Evolutionary conservation across 2,329 filamentous ascomycete species (phyloP), one percentile per base, ranked within the genome.

Genomic region (Metarhizium guizhouense): DNA sequence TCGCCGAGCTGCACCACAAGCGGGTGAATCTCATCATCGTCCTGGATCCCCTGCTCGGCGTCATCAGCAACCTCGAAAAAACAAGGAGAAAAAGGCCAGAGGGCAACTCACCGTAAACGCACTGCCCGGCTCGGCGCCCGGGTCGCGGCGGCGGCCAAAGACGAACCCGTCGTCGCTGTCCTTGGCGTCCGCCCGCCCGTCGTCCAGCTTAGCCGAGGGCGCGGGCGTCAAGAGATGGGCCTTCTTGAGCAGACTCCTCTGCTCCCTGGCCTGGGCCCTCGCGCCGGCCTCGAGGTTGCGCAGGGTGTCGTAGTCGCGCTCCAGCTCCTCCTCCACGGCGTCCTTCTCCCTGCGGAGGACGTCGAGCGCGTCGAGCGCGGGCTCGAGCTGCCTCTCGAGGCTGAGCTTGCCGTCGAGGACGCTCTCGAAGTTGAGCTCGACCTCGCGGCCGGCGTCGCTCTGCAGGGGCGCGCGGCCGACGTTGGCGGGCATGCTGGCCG

Each of bases 351-450:
- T 72, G 54, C 72, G 71, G 36, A 90, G 73, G 49, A 89, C 69
- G 59, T 80, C 77, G 29, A 87, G 79, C 4, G 82, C 77, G 68
- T 89, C 85, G 47, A 84, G 70, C 20, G 80, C 72, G 1, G 85
- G 82, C 16, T 81, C 84, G 5, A 89, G 77, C 68, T 80, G 77
- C 57, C 72, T 72, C 64, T 87, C 80, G 30, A 86, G 68, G 8
- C 69, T 69, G 56, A 75, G 71, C 58, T 81, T 81, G n/a, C 78
- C 78, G 62, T 84, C 80, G 8, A 86, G 72, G 14, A 85, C 78
- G 61, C 76, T 80, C 65, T 89, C 85, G 59, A 85, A 85, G 63
- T 87, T 79, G 50, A 90, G 80, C 64, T 86, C 83, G 32, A 76
- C 73, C 48, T 79, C 80, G 52, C 81, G 76, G 16, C 76, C 72